Conservation (phyloP, 2,329 filamentous ascomycete genomes). For the Calonectria crousiana region DNA sequence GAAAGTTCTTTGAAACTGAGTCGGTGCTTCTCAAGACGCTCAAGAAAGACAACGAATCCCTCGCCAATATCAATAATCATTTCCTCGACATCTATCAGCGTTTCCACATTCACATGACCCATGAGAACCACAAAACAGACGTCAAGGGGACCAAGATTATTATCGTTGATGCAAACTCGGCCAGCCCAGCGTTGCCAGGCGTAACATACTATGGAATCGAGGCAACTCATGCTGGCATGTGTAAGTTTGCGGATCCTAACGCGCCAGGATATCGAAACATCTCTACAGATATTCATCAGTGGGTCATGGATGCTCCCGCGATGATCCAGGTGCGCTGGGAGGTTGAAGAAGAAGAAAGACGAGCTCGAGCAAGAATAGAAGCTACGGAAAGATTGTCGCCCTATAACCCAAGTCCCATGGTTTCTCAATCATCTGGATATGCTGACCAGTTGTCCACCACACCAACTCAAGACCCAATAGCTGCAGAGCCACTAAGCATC, state of each 20-base stretch:
- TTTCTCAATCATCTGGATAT: background rate
- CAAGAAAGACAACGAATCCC: constrained; percentile 79
- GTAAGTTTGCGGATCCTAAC: constrained; percentile 74
- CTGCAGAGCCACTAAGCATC: constrained; percentile 3
- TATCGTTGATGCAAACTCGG: constrained; percentile 78
- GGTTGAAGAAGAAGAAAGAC: constrained; percentile 67
- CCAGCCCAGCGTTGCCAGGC: constrained; percentile 76
- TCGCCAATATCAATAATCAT: constrained; percentile 79
- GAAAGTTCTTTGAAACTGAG: constrained; percentile 75
- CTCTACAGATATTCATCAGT: constrained; percentile 62
- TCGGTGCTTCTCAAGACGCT: constrained; percentile 76
- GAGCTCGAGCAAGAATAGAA: constrained; percentile 57
- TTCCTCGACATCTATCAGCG: constrained; percentile 79
- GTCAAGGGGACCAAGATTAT: constrained; percentile 72
- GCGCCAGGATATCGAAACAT: constrained; percentile 74
- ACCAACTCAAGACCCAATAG: constrained; percentile 8
- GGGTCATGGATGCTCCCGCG: constrained; percentile 65
- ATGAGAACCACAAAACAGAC: constrained; percentile 80
- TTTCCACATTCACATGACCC: constrained; percentile 81
- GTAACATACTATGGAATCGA: constrained; percentile 82
- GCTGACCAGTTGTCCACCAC: constrained; percentile 6
- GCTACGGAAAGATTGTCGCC: constrained; percentile 58
- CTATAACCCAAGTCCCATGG: constrained; percentile 31
- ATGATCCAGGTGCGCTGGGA: constrained; percentile 70
- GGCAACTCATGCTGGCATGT: constrained; percentile 78